Evolutionary conservation across 139 green algal species (phyloP).

Genomic region (Chlorella sp.): DNA sequence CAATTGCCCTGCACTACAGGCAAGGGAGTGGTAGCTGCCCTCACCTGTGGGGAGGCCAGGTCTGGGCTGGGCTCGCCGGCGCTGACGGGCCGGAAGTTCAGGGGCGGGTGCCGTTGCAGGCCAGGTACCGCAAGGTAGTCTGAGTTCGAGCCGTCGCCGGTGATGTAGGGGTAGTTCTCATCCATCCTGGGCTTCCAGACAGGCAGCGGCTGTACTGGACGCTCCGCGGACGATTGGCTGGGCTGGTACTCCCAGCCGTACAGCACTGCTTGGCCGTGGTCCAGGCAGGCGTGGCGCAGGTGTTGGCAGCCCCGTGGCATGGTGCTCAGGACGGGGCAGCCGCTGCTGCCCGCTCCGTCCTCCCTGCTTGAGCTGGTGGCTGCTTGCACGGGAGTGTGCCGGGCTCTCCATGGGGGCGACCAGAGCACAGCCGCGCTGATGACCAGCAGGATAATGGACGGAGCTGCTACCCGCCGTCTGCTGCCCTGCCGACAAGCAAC

Average conservation of each 20-base stretch:
- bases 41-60: too few relatives aligned
- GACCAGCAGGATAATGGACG: not conserved
- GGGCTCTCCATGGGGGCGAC: too few relatives aligned
- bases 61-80: not conserved
- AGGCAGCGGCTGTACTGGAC: not conserved
- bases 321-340: not conserved
- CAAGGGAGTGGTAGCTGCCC: too few relatives aligned
- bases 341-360: too few relatives aligned
- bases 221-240: not conserved
- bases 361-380: too few relatives aligned
- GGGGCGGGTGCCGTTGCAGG: too few relatives aligned
- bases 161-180: not conserved
- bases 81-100: not conserved
- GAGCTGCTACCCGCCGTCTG: too few relatives aligned
- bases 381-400: not conserved
- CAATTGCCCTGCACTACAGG: too few relatives aligned
- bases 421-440: not conserved
- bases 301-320: not conserved
- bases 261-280: not conserved
- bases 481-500: too few relatives aligned
- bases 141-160: not conserved
- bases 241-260: not conserved
- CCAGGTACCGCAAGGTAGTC: not conserved
- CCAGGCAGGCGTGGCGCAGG: not conserved
- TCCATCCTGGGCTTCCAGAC: not conserved